Evolutionary conservation across 2,329 filamentous ascomycete species (phyloP).

Genomic region (Aureobasidium vineae): DNA sequence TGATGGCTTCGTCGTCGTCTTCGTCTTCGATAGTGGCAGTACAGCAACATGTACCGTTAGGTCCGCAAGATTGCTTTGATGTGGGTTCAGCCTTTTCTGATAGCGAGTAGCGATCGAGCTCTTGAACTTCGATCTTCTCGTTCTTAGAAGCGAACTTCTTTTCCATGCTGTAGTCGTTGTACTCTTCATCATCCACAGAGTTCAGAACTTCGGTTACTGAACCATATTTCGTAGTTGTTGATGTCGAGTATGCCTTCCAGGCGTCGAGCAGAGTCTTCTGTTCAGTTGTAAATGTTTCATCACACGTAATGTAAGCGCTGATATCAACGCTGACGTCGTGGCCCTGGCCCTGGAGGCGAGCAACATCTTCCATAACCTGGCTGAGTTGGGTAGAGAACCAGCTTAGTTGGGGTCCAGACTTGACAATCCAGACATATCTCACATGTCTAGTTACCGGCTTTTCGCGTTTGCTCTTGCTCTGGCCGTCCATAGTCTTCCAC

Average conservation of each 20-base stretch:
- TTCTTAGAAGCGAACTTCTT: conserved; percentile 25
- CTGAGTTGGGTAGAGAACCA: conserved; percentile 56
- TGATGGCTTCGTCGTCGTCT: conserved; percentile 36
- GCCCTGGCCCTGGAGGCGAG: conserved; percentile 40
- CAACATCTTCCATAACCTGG: conserved; percentile 46
- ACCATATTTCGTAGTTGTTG: conserved; percentile 31
- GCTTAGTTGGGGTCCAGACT: conserved; percentile 51
- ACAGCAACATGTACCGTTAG: conserved; percentile 50
- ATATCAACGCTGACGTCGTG: conserved; percentile 50
- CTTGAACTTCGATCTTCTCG: conserved; percentile 35
- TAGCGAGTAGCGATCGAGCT: conserved; percentile 30
- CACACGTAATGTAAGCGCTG: conserved; percentile 56
- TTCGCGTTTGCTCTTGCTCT: conserved; percentile 31
- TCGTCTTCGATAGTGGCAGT: conserved; percentile 49
- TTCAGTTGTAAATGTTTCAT: conserved; percentile 48
- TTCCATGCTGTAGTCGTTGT: conserved; percentile 12
- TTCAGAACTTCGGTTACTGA: conserved; percentile 31
- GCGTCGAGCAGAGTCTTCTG: conserved; percentile 37
- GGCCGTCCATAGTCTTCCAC: conserved; percentile 36
- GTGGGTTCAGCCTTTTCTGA: conserved; percentile 23
- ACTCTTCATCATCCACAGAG: conserved; percentile 23
- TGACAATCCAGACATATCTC: conserved; percentile 60
- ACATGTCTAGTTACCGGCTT: conserved; percentile 48
- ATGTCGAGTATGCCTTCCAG: conserved; percentile 29
- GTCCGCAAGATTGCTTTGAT: conserved; percentile 33